Base-by-base conservation (phyloP, 768 basidiomycete genomes). In the Podaxis rugospora region DNA sequence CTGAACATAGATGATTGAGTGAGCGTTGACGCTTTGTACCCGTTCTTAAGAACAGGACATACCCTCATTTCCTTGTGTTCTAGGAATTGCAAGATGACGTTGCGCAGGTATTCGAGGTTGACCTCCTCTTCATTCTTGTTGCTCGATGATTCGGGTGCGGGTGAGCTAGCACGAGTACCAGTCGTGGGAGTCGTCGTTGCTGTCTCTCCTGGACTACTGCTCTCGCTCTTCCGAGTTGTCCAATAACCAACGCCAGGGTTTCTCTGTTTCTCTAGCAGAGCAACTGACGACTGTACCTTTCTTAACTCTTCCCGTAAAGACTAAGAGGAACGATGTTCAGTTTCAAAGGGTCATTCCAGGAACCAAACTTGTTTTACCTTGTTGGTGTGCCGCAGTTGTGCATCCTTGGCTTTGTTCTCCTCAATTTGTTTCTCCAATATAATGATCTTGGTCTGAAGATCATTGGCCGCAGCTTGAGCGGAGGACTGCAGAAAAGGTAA, bases 11-110 rank as follows among this genome's bases (percentile, higher is more conserved):
- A 62, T 14, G 50, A 9, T 7, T 52, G 52, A 47, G 53, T 64
- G 55, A 42, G 28, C 32, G 54, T 32, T 44, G 21, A n/a, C 50
- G n/a, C 1, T 44, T 13, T 59, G 13, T 27, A 44, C 21, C 25
- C 40, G n/a, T 18, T 44, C 42, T 9, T 44, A 16, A 5, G 55
- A 13, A 37, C 27, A 46, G 25, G 3, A 77, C 92, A 71, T 69
- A 95, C 95, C 75, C 97, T 83, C 95, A 98, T 98, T 72, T 98
- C 95, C 71, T 96, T 95, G 75, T 98, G 92, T 71, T 99, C 97
- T 53, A 99, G 79, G 77, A 99, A 99, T 71, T 98, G 97, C 50
- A 99, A 72, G 59, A 98, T 93, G 35, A 98, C 91, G 72, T 98
- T 98, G 61, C 97, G 82, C 50, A 99, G 74, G 73, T 99, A 99